Base-by-base conservation (phyloP, 1,284 basidiomycete species). In the Melanopsichium pennsylvanicum region DNA sequence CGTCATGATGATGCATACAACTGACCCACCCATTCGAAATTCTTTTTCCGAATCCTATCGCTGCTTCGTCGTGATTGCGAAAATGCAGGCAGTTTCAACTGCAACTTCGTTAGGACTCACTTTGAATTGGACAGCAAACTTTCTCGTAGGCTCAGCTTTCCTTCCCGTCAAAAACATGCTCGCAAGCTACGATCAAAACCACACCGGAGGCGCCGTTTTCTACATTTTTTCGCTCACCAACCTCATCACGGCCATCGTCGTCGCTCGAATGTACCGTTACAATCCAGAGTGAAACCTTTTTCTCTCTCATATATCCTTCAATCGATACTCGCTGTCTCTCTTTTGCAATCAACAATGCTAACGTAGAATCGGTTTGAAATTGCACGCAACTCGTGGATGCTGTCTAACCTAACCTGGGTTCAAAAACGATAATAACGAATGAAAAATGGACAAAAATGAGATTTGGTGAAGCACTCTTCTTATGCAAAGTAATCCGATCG, bases 91-190 rank as follows among this genome's bases (percentile, higher is more conserved):
- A 32, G 89, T 92, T 12, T 90, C 91, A 9, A 88, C 90, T 1
- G 84, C 93, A 7, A 92, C 93, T 0, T 91, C 91, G 1, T 85
- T 93, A 9, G 89, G 88, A 0, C 84, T 95, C 19, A 90, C 90
- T 8, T 74, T 90, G n/a, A 93, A 92, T 74, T 96, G 92, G 93
- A 86, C 88, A 39, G 84, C 86, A 18, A 94, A 93, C 80, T 93
- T 94, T 77, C 50, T 89, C 64, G 88, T 95, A 32, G 91, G 90
- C 4, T 83, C 93, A 3, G 81, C 87, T 25, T 96, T 96, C 83
- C 84, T 95, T 13, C 91, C 91, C 0, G 81, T 95, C 35, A 87
- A 91, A 45, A 88, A 91, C 79, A 75, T 86, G 18, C 84, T 95
- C 49, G 83, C 84, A 2, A 15, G 25, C 18, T 61, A 46, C 39